Percentiles rank a stretch among this genome's conserved stretches.
Conservation (phyloP, 1,139 yeast genomes). For the Taphrina communis region DNA sequence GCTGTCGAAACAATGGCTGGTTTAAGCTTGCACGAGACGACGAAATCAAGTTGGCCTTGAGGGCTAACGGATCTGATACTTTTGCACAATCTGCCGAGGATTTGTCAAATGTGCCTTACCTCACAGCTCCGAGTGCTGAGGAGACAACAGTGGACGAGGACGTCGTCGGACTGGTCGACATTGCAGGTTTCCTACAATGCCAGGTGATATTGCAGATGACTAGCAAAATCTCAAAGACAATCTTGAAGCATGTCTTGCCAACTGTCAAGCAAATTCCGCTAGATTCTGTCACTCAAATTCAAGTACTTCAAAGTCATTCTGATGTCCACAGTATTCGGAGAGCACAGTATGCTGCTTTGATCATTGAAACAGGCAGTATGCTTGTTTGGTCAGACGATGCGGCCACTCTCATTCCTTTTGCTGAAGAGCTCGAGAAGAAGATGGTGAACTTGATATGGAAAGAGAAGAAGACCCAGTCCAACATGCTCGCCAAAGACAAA, state of each 20-base stretch:
- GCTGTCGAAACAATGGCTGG: conserved; percentile 44
- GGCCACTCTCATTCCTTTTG: conserved; percentile 41
- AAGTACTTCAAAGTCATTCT: conserved; percentile 42
- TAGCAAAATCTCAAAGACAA: conserved; percentile 42
- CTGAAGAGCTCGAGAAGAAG: conserved; percentile 41
- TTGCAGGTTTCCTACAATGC: conserved; percentile 42
- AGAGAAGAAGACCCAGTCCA: conserved; percentile 29
- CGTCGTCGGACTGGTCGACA: conserved; percentile 42
- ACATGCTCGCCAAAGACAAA: conserved; percentile 17
- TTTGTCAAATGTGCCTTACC: conserved; percentile 35
- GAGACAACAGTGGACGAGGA: conserved; percentile 32
- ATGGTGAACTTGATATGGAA: conserved; percentile 42
- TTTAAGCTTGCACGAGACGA: conserved; percentile 42
- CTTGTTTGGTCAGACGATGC: conserved; percentile 44
- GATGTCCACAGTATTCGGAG: conserved; percentile 45
- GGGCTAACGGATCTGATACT: conserved; percentile 38
- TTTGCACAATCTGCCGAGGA: conserved; percentile 32
- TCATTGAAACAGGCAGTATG: conserved; percentile 38
- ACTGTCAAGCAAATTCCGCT: conserved; percentile 43
- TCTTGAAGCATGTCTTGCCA: conserved; percentile 41
- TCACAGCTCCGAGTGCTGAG: conserved; percentile 39
- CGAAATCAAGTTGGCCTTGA: conserved; percentile 42
- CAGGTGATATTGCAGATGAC: conserved; percentile 44
- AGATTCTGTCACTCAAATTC: conserved; percentile 45
- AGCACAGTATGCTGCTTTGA: conserved; percentile 44